A percentile compares a stretch with the other conserved stretches of the same genome.
phyloP scores from a whole-genome alignment of 176 grass and related monocot species.

The Eremochloa ophiuroides region DNA sequence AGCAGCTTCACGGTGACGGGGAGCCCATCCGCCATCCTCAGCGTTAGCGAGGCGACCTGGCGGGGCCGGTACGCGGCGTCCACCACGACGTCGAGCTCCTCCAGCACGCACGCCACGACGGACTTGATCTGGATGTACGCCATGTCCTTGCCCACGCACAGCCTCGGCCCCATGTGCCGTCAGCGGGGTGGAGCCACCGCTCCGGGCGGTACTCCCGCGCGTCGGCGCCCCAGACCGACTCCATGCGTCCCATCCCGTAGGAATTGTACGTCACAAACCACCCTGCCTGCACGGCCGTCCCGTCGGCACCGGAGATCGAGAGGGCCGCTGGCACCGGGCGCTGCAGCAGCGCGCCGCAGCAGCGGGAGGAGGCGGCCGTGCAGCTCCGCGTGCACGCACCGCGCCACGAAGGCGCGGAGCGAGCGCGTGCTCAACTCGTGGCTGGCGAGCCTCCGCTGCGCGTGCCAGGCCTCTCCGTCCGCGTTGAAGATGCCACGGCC shows the following conservation, averaged over 20 bases:
- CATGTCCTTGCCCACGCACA: not conserved
- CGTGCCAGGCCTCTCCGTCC: constrained; percentile 32
- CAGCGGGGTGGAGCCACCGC: constrained; percentile 43
- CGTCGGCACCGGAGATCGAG: constrained; percentile 52
- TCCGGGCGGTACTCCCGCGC: constrained; percentile 50
- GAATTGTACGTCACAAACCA: constrained; percentile 48
- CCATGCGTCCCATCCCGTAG: constrained; percentile 57
- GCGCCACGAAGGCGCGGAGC: constrained; percentile 31
- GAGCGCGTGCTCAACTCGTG: not conserved
- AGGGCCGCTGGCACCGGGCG: not conserved
- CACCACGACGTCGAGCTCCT: constrained; percentile 23
- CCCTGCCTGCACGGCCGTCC: constrained; percentile 33
- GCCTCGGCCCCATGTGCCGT: not conserved
- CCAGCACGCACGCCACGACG: not conserved
- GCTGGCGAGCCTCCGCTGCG: constrained; percentile 37
- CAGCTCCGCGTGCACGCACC: constrained; percentile 26
- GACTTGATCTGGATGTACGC: not conserved
- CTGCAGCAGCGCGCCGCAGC: not conserved
- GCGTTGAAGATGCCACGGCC: constrained; percentile 44
- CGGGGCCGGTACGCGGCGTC: constrained; percentile 17
- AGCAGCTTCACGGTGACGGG: constrained; percentile 35
- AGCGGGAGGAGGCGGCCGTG: constrained; percentile 27
- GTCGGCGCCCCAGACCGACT: constrained; percentile 40
- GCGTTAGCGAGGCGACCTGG: constrained; percentile 40
- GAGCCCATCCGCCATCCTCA: constrained; percentile 58